A percentile compares a stretch with the other conserved stretches of the same genome.
Evolutionary conservation across 2,329 filamentous ascomycete species (phyloP).

Genomic region (Emergomyces pasteurianus): DNA sequence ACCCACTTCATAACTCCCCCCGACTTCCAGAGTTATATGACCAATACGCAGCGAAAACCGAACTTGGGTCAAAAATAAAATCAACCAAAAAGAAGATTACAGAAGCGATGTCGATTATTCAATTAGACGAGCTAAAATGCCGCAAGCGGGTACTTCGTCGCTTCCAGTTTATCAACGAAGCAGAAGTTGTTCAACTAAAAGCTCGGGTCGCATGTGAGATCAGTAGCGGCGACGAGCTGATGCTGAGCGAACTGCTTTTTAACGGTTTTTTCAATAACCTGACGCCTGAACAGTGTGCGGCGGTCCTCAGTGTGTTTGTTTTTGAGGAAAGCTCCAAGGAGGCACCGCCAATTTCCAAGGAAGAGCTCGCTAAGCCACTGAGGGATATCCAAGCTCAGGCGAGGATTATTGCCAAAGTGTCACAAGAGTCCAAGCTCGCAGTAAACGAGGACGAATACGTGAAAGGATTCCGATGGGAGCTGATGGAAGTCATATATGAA

Average conservation of each 20-base stretch:
- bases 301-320: constrained; percentile 85
- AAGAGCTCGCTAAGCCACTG: constrained; percentile 76
- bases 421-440: constrained; percentile 82
- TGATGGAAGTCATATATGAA: constrained; percentile 91
- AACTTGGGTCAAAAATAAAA: constrained; percentile 68
- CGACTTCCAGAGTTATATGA: constrained; percentile 74
- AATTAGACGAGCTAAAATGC: constrained; percentile 91
- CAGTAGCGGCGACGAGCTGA: constrained; percentile 86
- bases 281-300: constrained; percentile 72
- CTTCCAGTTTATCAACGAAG: constrained; percentile 89
- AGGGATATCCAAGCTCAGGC: constrained; percentile 81
- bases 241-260: constrained; percentile 86
- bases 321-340: constrained; percentile 93
- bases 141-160: constrained; percentile 90
- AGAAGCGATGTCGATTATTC: constrained; percentile 74
- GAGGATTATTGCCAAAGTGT: constrained; percentile 80
- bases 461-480: constrained; percentile 76
- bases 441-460: constrained; percentile 95
- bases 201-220: constrained; percentile 97
- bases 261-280: constrained; percentile 98
- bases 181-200: constrained; percentile 91
- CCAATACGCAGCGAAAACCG: constrained; percentile 72
- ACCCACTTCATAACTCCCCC: constrained; percentile 84
- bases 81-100: constrained; percentile 75
- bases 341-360: constrained; percentile 51